Percentiles rank a stretch among this genome's conserved stretches.
These are phyloP conservation scores for Dendrostoma leiphaemia DNA, from an alignment of 2,329 filamentous ascomycete genomes.

Conservation along the genomic window DNA sequence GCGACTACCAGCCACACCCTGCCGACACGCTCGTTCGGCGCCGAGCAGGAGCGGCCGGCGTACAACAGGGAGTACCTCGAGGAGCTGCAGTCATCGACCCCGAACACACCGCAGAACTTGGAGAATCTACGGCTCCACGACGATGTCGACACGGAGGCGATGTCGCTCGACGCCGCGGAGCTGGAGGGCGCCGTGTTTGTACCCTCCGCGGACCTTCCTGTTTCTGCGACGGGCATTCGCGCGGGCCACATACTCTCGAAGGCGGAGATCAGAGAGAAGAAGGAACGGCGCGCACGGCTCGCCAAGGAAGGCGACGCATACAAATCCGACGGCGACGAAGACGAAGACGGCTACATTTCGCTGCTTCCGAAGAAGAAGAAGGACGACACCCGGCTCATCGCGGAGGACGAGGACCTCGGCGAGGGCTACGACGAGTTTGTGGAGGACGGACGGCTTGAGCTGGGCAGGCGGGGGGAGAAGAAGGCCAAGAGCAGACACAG, in stretches of 20 bases:
- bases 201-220: slow-evolving; percentile 41
- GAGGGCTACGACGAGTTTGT: slow-evolving; percentile 94
- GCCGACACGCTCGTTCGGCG: slow-evolving; percentile 54
- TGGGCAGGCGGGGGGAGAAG: slow-evolving; percentile 76
- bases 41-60: slow-evolving; percentile 67
- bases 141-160: slow-evolving; percentile 44
- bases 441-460: slow-evolving; percentile 75
- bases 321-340: slow-evolving; percentile 51
- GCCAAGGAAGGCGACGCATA: slow-evolving; percentile 66
- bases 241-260: slow-evolving; percentile 66
- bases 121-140: slow-evolving; percentile 40
- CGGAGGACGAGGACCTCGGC: slow-evolving; percentile 86
- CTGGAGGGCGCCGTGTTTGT: slow-evolving; percentile 66
- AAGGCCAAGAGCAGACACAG: slow-evolving; percentile 66
- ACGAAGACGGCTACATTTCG: slow-evolving; percentile 31
- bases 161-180: slow-evolving; percentile 58
- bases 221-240: slow-evolving; percentile 28
- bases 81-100: slow-evolving; percentile 82
- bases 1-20: slow-evolving; percentile 45
- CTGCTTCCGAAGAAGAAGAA: slow-evolving; percentile 53
- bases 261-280: slow-evolving; percentile 85
- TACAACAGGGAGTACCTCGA: slow-evolving; percentile 87
- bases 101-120: slow-evolving; percentile 71
- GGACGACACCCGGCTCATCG: slow-evolving; percentile 70
- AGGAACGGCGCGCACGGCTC: slow-evolving; percentile 79